A percentile compares a stretch with the other conserved stretches of the same genome.
These are phyloP conservation scores for Xylona heveae DNA, from an alignment of 495 filamentous ascomycete genomes.

Conservation along the genomic window DNA sequence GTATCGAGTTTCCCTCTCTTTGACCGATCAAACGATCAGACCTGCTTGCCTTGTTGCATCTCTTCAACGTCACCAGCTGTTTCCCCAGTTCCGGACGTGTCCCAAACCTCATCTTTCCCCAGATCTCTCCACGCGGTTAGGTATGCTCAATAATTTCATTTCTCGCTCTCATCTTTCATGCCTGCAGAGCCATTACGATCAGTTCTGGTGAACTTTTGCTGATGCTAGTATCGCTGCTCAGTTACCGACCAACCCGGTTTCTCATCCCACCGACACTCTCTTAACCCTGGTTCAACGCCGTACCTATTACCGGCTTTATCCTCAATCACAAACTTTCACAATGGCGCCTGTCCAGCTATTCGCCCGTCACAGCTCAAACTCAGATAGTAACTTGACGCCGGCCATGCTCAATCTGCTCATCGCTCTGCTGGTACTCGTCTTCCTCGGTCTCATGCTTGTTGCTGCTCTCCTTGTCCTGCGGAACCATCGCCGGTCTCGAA, in stretches of 20 bases:
- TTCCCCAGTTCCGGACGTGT: no score
- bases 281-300: not conserved
- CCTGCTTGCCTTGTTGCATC: no score
- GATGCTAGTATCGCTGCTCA: not conserved
- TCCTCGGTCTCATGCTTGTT: constrained; percentile 42
- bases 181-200: no score
- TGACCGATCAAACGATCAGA: no score
- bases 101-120: no score
- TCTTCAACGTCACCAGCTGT: no score
- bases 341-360: constrained; percentile 30
- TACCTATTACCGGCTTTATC: not conserved
- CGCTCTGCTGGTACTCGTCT: constrained; percentile 52
- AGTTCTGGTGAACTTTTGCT: not conserved
- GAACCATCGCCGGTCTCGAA: constrained; percentile 31
- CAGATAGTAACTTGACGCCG: constrained; percentile 22
- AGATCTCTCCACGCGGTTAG: no score
- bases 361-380: constrained; percentile 23
- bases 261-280: not conserved
- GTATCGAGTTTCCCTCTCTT: not conserved
- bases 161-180: not conserved
- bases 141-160: not conserved
- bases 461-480: constrained; percentile 49
- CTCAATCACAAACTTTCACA: constrained; percentile 8
- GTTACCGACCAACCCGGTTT: not conserved
- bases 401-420: constrained; percentile 57